Conservation (phyloP, 1,284 basidiomycete genomes). For the Phlebopus sp. region DNA sequence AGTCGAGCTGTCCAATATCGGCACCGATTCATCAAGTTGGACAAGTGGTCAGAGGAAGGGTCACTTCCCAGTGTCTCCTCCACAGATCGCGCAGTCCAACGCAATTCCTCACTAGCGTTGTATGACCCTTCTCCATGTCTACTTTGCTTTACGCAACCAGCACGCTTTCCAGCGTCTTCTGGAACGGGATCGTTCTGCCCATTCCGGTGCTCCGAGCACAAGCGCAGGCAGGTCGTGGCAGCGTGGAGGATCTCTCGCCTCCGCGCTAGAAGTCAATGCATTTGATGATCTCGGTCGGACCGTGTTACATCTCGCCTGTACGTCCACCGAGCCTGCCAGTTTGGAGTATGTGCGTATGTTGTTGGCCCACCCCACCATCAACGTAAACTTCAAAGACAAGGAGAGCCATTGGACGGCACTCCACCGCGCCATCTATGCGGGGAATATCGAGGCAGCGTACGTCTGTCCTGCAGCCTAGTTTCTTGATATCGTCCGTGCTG, state of each 20-base stretch:
- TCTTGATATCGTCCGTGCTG: constrained; percentile 1
- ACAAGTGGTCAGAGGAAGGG: constrained; percentile 26
- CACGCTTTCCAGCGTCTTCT: constrained; percentile 82
- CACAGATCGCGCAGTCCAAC: constrained; percentile 17
- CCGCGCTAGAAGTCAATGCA: constrained; percentile 64
- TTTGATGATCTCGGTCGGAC: constrained; percentile 74
- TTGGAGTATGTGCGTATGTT: constrained; percentile 81
- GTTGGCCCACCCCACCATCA: constrained; percentile 75
- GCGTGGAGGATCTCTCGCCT: constrained; percentile 41
- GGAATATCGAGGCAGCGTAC: constrained; percentile 78
- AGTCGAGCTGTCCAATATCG: constrained; percentile 16
- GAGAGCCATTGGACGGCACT: constrained; percentile 93
- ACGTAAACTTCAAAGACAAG: constrained; percentile 79
- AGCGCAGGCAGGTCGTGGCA: constrained; percentile 69
- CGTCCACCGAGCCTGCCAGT: constrained; percentile 56
- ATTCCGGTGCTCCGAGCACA: constrained; percentile 34
- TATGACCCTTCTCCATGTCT: constrained; percentile 81
- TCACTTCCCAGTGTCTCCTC: constrained; percentile 24
- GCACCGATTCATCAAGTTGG: constrained; percentile 16
- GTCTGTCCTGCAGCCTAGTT: constrained; percentile 24
- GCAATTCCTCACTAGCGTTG: constrained; percentile 31
- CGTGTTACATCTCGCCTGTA: constrained; percentile 81
- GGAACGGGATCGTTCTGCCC: constrained; percentile 39
- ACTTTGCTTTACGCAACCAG: constrained; percentile 73
- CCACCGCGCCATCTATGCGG: constrained; percentile 87